Evolutionary conservation across 257 asterid species (phyloP).

Genomic region (Apocynum venetum): DNA sequence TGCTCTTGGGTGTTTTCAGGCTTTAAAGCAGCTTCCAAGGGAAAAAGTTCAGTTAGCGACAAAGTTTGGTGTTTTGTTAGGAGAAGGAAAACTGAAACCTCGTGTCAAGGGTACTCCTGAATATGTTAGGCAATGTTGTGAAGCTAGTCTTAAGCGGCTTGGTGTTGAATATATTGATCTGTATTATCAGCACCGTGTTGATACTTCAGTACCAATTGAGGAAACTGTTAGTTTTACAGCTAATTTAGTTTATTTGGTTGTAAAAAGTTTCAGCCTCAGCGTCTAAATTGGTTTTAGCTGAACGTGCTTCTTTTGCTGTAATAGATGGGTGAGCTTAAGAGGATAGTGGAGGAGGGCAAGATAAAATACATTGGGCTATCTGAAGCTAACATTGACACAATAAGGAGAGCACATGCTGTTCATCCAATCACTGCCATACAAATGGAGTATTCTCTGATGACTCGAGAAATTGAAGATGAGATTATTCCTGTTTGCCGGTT

Average conservation of each 20-base stretch:
- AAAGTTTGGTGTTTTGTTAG: conserved; percentile 27
- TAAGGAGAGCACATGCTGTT: conserved; percentile 52
- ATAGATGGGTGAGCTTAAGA: conserved; percentile 53
- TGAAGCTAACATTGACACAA: conserved; percentile 51
- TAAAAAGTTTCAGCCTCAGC: neutral
- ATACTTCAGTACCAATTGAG: conserved; percentile 48
- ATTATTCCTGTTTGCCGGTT: conserved; percentile 56
- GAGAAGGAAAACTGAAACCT: neutral
- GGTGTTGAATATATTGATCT: conserved; percentile 52
- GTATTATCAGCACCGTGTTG: conserved; percentile 46
- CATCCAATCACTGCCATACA: conserved; percentile 55
- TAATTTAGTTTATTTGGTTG: neutral
- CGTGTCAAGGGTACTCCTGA: conserved; percentile 29
- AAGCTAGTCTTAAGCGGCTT: conserved; percentile 49
- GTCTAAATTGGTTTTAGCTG: neutral
- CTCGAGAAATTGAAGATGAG: conserved; percentile 49
- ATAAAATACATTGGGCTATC: conserved; percentile 51
- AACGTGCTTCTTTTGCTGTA: neutral
- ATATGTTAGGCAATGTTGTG: conserved; percentile 43
- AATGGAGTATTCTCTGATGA: conserved; percentile 61
- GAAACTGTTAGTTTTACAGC: conserved; percentile 39
- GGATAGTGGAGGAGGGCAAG: conserved; percentile 53
- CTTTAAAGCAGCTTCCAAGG: conserved; percentile 32
- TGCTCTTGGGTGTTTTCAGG: conserved; percentile 17
- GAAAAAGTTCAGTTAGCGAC: conserved; percentile 34